These are phyloP conservation scores for Anisodus acutangulus DNA, from an alignment of 257 asterid species.

Conservation along the genomic window DNA sequence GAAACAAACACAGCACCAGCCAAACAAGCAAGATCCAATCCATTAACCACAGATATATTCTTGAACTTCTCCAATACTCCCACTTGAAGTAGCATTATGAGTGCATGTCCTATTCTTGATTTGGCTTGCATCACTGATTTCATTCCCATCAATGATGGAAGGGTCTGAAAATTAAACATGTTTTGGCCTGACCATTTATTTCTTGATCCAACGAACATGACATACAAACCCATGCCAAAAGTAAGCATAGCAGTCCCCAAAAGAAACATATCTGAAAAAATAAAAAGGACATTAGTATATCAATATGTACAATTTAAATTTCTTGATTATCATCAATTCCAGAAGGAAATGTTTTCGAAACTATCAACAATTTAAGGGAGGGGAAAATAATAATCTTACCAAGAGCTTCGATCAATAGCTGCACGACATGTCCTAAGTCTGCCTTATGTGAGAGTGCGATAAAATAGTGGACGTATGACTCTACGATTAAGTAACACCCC, in stretches of 20 bases:
- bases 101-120: constrained; percentile 78
- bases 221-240: constrained; percentile 69
- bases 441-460: constrained; percentile 49
- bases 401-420: constrained; percentile 66
- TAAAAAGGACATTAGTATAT: neutral
- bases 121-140: constrained; percentile 70
- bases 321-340: neutral
- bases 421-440: constrained; percentile 59
- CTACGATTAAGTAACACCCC: constrained; percentile 61
- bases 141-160: constrained; percentile 57
- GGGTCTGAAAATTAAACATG: constrained; percentile 45
- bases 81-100: constrained; percentile 78
- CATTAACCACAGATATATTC: constrained; percentile 56
- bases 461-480: constrained; percentile 65
- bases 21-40: constrained; percentile 77
- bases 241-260: constrained; percentile 82
- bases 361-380: neutral
- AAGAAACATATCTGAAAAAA: constrained; percentile 71
- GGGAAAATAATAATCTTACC: constrained; percentile 45
- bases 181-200: constrained; percentile 35
- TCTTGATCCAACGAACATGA: constrained; percentile 66
- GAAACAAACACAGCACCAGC: constrained; percentile 70
- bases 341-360: neutral
- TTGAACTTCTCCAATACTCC: constrained; percentile 80
- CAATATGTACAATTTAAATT: no score